A percentile compares a stretch with the other conserved stretches of the same genome.
Evolutionary conservation across 345 rosid species (phyloP).

Genomic region (Pistacia vera): DNA sequence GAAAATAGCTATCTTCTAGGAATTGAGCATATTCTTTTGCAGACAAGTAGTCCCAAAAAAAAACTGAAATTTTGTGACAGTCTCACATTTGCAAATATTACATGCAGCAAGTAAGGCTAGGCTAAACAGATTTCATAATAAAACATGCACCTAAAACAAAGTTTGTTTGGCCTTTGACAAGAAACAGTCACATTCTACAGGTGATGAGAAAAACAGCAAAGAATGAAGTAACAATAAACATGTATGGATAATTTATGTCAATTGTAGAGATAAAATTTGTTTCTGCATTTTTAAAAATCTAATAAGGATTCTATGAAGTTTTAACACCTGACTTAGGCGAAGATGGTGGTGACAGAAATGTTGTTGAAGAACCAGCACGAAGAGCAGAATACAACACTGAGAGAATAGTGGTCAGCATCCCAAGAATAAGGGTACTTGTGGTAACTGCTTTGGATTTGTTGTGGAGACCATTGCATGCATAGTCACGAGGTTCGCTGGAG

Average conservation of each 20-base stretch:
- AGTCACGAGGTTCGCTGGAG: conserved; percentile 92
- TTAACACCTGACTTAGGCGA: conserved; percentile 80
- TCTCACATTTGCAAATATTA: neutral
- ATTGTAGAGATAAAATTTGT: neutral
- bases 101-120: neutral
- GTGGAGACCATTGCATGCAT: conserved; percentile 90
- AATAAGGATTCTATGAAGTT: neutral
- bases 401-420: conserved; percentile 92
- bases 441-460: conserved; percentile 74
- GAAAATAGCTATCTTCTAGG: neutral
- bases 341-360: conserved; percentile 86
- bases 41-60: neutral
- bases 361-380: conserved; percentile 93
- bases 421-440: conserved; percentile 75
- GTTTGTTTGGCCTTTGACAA: neutral
- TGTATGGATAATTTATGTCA: neutral
- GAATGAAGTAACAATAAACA: neutral
- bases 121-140: neutral
- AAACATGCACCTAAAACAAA: neutral
- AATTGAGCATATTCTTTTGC: neutral
- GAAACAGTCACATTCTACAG: neutral
- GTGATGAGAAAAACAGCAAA: neutral
- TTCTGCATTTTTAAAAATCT: conserved; percentile 5
- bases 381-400: conserved; percentile 87
- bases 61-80: neutral